Evolutionary conservation across 2,329 filamentous ascomycete species (phyloP).

Genomic region (Venturia oleaginea): DNA sequence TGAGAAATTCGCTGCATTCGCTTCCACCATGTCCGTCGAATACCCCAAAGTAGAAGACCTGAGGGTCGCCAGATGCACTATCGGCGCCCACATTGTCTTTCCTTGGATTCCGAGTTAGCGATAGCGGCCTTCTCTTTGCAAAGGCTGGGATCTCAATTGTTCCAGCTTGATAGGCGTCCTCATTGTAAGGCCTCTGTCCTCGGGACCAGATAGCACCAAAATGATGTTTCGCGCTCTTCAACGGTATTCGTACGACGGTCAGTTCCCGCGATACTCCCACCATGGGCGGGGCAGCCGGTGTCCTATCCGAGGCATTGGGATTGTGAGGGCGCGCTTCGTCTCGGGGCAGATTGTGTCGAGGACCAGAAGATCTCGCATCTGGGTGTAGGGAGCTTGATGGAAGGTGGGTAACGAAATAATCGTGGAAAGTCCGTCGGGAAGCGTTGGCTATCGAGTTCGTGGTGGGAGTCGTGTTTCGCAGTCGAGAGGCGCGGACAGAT

Average conservation of each 20-base stretch:
- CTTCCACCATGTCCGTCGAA: conserved; percentile 93
- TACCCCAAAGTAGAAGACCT: conserved; percentile 94
- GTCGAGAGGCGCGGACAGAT: conserved; percentile 7
- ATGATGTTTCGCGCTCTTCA: conserved; percentile 91
- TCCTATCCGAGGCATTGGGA: conserved; percentile 30
- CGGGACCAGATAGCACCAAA: conserved; percentile 74
- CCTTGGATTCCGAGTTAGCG: conserved; percentile 28
- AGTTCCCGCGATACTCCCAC: conserved; percentile 52
- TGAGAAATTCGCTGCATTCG: conserved; percentile 80
- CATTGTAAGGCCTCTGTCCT: conserved; percentile 80
- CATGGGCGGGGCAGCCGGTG: conserved; percentile 26
- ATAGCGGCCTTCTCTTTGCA: conserved; percentile 69
- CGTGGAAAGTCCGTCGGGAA: conserved; percentile 56
- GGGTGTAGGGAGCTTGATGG: conserved; percentile 89
- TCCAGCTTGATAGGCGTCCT: conserved; percentile 89
- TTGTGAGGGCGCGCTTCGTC: conserved; percentile 72
- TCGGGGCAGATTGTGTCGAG: conserved; percentile 77
- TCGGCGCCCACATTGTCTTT: conserved; percentile 62
- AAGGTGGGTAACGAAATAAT: conserved; percentile 94
- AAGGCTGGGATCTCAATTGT: conserved; percentile 91
- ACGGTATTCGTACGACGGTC: conserved; percentile 88
- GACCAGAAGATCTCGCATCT: conserved; percentile 52
- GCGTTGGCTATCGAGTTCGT: neutral
- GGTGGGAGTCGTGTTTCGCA: neutral
- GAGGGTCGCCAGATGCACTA: conserved; percentile 76